Base-by-base conservation (phyloP, 1,284 basidiomycete species). In the Tylopilus microsporus region DNA sequence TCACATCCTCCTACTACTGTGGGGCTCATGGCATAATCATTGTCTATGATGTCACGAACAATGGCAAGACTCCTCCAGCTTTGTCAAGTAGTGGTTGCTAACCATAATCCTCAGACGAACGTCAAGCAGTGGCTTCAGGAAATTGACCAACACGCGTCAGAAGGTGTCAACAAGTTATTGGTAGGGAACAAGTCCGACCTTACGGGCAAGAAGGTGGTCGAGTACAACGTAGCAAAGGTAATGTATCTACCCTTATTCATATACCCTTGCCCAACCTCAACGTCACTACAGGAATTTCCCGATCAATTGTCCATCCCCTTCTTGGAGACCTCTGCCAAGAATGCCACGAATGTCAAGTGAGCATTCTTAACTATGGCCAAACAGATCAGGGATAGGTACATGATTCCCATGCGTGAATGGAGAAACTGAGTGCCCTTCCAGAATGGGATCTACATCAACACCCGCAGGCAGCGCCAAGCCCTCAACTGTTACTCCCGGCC, bases 91-190 rank as follows among this genome's bases (percentile, higher is more conserved):
- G 46, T 56, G 48, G 51, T 64, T 60, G 55, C 61, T 57, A 52
- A 57, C 58, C 39, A 13, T 12, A 30, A 43, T 30, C 47, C 41
- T 11, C 56, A 94, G 94, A 98, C 90, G 69, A 98, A 99, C 70
- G 97, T 99, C 74, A 99, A 99, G 82, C 94, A 98, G 75, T 99
- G 97, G 97, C 84, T 99, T 60, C 94, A 97, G 74, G 96, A 99
- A 77, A 99, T 99, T 70, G 97, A 99, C 79, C 88, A 95, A 70
- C 98, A 99, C 76, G 97, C 97, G 61, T 95, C 94, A 53, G 97
- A 99, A 76, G 97, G 96, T 57, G 96, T 99, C 62, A 98, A 98
- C 85, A 98, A 98, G 80, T 77, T 99, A 52, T 84, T 99, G 55
- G 94, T 99, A 59, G 96, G 96, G 63, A 99, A 98, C 84, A 99